Evolutionary conservation across 345 rosid species (phyloP).

Genomic region (Eucalyptus virginea): DNA sequence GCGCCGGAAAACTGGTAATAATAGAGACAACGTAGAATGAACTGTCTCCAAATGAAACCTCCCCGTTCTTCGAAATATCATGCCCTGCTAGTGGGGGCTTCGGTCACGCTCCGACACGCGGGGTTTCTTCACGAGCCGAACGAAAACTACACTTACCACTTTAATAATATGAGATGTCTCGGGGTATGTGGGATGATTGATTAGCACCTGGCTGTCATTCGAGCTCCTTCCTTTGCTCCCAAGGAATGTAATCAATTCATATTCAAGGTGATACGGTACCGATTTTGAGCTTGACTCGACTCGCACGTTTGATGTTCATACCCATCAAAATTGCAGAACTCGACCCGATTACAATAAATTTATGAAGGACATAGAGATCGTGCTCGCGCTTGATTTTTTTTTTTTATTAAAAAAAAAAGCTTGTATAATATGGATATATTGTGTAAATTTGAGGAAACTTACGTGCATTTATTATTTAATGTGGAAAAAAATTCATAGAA

Average conservation of each 20-base stretch:
- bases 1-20: not conserved
- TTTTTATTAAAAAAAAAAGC: not conserved
- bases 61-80: not conserved
- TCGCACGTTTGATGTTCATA: not conserved
- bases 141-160: not conserved
- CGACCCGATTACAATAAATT: not conserved
- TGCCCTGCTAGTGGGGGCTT: not conserved
- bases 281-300: not conserved
- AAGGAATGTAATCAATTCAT: not conserved
- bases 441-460: not conserved
- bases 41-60: not conserved
- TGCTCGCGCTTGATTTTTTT: not conserved
- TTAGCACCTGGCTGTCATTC: not conserved
- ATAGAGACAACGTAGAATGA: not conserved
- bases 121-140: not conserved
- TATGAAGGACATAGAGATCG: not conserved
- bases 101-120: not conserved
- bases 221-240: not conserved
- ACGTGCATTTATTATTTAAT: not conserved
- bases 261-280: not conserved
- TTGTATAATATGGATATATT: not conserved
- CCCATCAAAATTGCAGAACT: not conserved
- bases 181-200: not conserved
- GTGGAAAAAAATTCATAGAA: rapidly evolving
- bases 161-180: not conserved